Conservation (phyloP, 2,329 filamentous ascomycete genomes). For the Parafenestella ontariensis region DNA sequence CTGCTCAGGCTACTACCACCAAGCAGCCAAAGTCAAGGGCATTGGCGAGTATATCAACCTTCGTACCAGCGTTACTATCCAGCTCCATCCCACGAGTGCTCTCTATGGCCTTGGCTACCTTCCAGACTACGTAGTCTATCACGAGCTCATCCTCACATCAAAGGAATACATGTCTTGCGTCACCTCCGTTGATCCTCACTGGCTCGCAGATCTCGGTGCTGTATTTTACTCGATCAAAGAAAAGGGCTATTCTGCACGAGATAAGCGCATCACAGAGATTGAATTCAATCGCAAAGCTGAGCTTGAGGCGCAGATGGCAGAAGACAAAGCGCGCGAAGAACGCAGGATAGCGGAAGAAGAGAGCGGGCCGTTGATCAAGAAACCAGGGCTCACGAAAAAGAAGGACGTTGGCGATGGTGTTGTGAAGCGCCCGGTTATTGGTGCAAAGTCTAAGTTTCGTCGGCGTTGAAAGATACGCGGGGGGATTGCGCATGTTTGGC, state of each 20-base stretch:
- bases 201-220: conserved; percentile 93
- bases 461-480: conserved; percentile 11
- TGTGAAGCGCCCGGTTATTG: conserved; percentile 51
- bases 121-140: conserved; percentile 96
- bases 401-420: conserved; percentile 43
- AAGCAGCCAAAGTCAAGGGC: conserved; percentile 94
- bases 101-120: conserved; percentile 92
- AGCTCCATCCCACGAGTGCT: conserved; percentile 91
- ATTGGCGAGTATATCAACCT: conserved; percentile 98
- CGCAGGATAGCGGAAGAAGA: conserved; percentile 54
- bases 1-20: conserved; percentile 97
- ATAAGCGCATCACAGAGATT: conserved; percentile 85
- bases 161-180: conserved; percentile 99
- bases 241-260: conserved; percentile 89
- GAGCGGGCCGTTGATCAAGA: conserved; percentile 37
- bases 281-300: conserved; percentile 95
- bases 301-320: conserved; percentile 90
- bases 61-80: conserved; percentile 90
- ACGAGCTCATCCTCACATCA: conserved; percentile 94
- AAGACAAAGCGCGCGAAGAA: conserved; percentile 76
- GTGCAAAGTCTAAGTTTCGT: conserved; percentile 34
- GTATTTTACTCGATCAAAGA: conserved; percentile 98
- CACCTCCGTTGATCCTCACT: conserved; percentile 93
- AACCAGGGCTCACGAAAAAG: conserved; percentile 32
- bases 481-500: background rate